Evolutionary conservation across 129 eudicot genomes (phyloP).

Genomic region (Centaurea solstitialis): DNA sequence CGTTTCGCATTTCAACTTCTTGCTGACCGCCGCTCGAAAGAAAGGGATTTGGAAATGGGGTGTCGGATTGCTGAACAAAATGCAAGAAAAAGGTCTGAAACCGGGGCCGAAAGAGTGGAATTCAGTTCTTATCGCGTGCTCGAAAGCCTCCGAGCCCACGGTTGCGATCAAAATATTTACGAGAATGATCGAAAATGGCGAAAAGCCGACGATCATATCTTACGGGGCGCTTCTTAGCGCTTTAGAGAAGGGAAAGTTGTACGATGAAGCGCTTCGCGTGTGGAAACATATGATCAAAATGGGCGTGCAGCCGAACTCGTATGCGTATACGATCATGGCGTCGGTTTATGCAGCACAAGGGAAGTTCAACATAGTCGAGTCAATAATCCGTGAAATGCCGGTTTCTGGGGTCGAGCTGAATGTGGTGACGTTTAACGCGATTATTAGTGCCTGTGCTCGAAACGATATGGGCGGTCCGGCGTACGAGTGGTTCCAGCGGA

Average conservation of each 20-base stretch:
- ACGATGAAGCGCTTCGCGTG: slow-evolving; percentile 69
- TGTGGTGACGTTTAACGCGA: slow-evolving; percentile 85
- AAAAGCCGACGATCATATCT: slow-evolving; percentile 80
- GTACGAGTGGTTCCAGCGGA: slow-evolving; percentile 83
- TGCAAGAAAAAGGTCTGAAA: slow-evolving; percentile 87
- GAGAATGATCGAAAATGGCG: slow-evolving; percentile 86
- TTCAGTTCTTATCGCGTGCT: slow-evolving; percentile 92
- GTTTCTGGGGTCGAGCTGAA: slow-evolving; percentile 49
- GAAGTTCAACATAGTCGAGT: slow-evolving; percentile 59
- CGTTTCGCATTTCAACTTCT: slow-evolving; percentile 78
- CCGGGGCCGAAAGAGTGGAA: slow-evolving; percentile 95
- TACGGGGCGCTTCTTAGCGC: slow-evolving; percentile 95
- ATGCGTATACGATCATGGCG: slow-evolving; percentile 94
- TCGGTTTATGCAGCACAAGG: slow-evolving; percentile 79
- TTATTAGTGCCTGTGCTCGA: slow-evolving; percentile 66
- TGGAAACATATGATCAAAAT: slow-evolving; percentile 85
- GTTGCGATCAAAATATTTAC: slow-evolving; percentile 78
- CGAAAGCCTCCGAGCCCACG: slow-evolving; percentile 82
- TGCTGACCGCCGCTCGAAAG: slow-evolving; percentile 68
- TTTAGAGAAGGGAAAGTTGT: slow-evolving; percentile 84
- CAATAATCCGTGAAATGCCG: slow-evolving; percentile 68
- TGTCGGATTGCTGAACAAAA: slow-evolving; percentile 69
- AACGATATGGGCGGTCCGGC: slow-evolving; percentile 60
- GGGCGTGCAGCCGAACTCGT: slow-evolving; percentile 70
- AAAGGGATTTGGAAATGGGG: slow-evolving; percentile 97